Percentiles rank a stretch among this genome's conserved stretches.
Conservation (phyloP, 1,284 basidiomycete species). For the Salmacisia buchloeana region DNA sequence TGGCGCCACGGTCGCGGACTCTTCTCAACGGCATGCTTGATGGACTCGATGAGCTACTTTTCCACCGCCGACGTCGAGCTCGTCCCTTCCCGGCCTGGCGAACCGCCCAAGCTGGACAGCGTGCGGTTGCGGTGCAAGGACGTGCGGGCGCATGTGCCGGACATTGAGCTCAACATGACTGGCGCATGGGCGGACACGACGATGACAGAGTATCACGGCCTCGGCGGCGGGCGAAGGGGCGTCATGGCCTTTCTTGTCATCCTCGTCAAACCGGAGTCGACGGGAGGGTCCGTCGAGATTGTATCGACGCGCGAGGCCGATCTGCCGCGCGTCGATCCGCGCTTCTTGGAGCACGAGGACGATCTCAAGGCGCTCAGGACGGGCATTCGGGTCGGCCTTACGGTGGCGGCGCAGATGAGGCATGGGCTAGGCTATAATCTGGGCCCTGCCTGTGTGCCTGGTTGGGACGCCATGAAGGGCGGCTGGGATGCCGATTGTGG, state of each 20-base stretch:
- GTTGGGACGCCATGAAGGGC: slow-evolving; percentile 8
- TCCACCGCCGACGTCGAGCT: slow-evolving; percentile 8
- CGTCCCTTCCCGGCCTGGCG: neutral
- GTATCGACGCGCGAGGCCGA: neutral
- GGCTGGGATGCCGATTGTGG: neutral
- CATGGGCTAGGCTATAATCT: slow-evolving; percentile 4
- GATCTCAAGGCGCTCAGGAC: neutral
- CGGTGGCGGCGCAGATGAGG: neutral
- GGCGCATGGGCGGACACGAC: slow-evolving; percentile 5
- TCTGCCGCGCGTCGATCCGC: slow-evolving; percentile 7
- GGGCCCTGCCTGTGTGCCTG: slow-evolving; percentile 11
- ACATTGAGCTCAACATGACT: slow-evolving; percentile 10
- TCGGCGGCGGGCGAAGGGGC: neutral
- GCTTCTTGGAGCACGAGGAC: slow-evolving; percentile 2
- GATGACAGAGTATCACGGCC: neutral
- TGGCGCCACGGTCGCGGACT: slow-evolving; percentile 7
- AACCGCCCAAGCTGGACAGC: neutral
- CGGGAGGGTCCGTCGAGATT: neutral
- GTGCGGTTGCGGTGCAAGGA: slow-evolving; percentile 10
- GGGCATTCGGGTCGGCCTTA: slow-evolving; percentile 5
- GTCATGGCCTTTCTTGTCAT: slow-evolving; percentile 6
- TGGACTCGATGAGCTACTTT: slow-evolving; percentile 13
- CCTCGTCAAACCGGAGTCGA: slow-evolving; percentile 5
- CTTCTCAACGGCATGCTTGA: slow-evolving; percentile 9
- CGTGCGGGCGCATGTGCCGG: neutral